These are phyloP conservation scores for Jackrogersella multiformis DNA, from an alignment of 495 filamentous ascomycete species.

Conservation along the genomic window DNA sequence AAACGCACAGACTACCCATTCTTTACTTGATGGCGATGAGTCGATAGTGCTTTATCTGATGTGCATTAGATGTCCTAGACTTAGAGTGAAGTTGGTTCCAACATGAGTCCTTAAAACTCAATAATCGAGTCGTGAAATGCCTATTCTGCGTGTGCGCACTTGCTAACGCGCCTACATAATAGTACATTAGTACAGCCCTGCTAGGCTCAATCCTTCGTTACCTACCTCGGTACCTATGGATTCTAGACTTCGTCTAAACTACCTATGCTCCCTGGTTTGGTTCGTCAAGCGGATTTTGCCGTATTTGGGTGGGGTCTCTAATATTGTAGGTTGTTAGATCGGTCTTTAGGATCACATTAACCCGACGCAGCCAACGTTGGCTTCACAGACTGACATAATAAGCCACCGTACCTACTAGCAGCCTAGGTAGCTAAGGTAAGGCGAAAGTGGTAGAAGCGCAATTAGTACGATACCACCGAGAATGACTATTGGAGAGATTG, in stretches of 20 bases:
- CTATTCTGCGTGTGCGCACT: not conserved
- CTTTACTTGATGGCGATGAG: constrained; percentile 23
- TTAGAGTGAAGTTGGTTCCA: constrained; percentile 5
- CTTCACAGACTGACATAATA: not conserved
- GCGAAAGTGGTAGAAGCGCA: not conserved
- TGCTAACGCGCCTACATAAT: not conserved
- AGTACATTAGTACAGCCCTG: not conserved
- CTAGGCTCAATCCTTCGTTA: constrained; percentile 6
- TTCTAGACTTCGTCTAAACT: not conserved
- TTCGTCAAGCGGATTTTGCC: constrained; percentile 27
- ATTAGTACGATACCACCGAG: too few relatives aligned
- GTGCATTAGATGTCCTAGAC: too few relatives aligned
- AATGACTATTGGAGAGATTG: too few relatives aligned
- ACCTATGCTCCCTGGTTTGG: not conserved
- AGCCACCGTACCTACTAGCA: not conserved
- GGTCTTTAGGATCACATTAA: constrained; percentile 16
- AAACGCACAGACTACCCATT: constrained; percentile 29
- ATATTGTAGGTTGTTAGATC: constrained; percentile 25
- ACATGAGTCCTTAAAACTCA: not conserved
- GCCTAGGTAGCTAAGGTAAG: not conserved
- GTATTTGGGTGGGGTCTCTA: constrained; percentile 16
- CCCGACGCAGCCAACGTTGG: too few relatives aligned
- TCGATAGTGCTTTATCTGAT: constrained; percentile 22
- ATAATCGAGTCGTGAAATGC: not conserved
- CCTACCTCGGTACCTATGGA: too few relatives aligned